Percentiles rank a stretch among this genome's conserved stretches.
phyloP scores from a whole-genome alignment of 2,329 filamentous ascomycete genomes.

The Trichoderma sp. region DNA sequence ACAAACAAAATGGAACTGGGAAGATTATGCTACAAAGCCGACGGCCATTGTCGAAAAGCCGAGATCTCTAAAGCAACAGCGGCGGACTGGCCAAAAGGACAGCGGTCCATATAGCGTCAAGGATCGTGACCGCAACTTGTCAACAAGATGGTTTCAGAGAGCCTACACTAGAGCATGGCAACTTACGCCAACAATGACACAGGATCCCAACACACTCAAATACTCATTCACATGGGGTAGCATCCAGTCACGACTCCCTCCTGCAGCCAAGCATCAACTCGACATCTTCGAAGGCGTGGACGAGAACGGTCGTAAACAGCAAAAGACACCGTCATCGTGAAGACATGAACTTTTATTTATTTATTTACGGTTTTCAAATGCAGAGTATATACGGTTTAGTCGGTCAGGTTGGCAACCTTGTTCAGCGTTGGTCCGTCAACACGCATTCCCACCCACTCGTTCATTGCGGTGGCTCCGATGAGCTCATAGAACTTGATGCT shows the following conservation, averaged over 20 bases:
- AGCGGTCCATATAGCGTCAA: slow-evolving; percentile 41
- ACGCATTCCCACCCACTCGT: slow-evolving; percentile 74
- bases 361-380: not conserved
- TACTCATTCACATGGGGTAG: slow-evolving; percentile 51
- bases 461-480: slow-evolving; percentile 66
- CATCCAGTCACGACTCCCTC: slow-evolving; percentile 30
- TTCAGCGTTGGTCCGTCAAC: slow-evolving; percentile 67
- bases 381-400: slow-evolving; percentile 26
- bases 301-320: slow-evolving; percentile 28
- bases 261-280: slow-evolving; percentile 38
- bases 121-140: slow-evolving; percentile 37
- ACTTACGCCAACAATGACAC: slow-evolving; percentile 45
- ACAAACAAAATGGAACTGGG: slow-evolving; percentile 44
- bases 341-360: not conserved
- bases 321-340: slow-evolving; percentile 18
- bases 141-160: slow-evolving; percentile 47
- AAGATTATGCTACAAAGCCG: slow-evolving; percentile 42
- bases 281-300: slow-evolving; percentile 53
- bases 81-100: slow-evolving; percentile 40
- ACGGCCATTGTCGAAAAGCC: slow-evolving; percentile 42
- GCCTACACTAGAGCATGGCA: slow-evolving; percentile 51
- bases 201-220: slow-evolving; percentile 33
- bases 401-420: slow-evolving; percentile 55
- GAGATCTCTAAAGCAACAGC: slow-evolving; percentile 35
- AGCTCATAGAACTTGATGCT: slow-evolving; percentile 84